Evolutionary conservation across 2,329 filamentous ascomycete species (phyloP), one percentile per base, ranked within the genome.

Genomic region (Diaporthe ampelina): DNA sequence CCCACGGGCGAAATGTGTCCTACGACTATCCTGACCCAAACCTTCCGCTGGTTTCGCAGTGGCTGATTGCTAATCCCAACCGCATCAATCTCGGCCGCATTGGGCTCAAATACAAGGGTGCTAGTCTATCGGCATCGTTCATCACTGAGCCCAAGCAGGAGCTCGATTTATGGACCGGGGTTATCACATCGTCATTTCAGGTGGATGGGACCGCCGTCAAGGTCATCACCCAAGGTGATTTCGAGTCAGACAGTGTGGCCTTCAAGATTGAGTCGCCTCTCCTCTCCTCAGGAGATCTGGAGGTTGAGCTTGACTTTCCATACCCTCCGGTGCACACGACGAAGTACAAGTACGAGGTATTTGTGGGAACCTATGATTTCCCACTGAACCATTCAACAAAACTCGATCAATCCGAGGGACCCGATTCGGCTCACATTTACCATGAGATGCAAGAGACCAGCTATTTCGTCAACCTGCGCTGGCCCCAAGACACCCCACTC

Each of bases 11-110:
- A 50, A 83, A 84, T 37, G 79, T 85, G 6, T 82, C 81, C 0
- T 85, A 85, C 65, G 83, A 84, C 35, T 77, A 83, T 0, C 81
- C 82, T 0, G 82, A 85, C 26, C 77, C 82, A 0, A 75, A 79
- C 0, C 81, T 85, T 6, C 83, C 82, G 5, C 77, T 79, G 17
- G 78, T 83, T 17, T 87, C 86, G 4, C 85, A 89, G 73, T 90
- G 88, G 88, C 79, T 90, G 26, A 88, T 88, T 40, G 82, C 84
- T n/a, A 87, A 86, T 58, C 85, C 84, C 0, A 85, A 87, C 32
- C 81, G 85, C 3, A 79, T 87, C 45, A 87, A 87, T 61, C 77
- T 87, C 0, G 85, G 84, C 2, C 81, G 84, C 1, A 83, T 86
- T 21, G 84, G 85, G 0, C 80, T 87, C 6, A 81, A 78, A 26